phyloP scores from a whole-genome alignment of 306 rosid species.

The Trichosanthes truncata region DNA sequence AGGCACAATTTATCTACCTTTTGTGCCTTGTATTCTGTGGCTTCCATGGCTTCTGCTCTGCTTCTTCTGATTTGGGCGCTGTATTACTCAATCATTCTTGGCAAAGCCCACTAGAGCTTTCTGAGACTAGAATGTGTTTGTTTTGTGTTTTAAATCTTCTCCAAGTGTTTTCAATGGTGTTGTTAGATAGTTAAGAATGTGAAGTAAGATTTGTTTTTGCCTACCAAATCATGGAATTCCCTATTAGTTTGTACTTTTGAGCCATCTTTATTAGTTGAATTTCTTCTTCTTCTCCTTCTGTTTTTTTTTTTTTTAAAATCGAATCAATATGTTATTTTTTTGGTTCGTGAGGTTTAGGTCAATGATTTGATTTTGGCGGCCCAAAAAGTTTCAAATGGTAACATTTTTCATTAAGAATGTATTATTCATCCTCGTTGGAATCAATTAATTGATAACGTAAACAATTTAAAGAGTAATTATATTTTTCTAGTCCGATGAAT shows the following conservation, averaged over 20 bases:
- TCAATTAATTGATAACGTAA: not conserved
- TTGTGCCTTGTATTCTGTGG: slow-evolving; percentile 19
- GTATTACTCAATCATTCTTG: not conserved
- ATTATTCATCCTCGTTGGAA: not conserved
- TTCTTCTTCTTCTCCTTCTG: no score
- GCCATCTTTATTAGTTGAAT: not conserved
- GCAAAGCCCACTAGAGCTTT: not conserved
- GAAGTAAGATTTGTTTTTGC: not conserved
- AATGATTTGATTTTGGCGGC: not conserved
- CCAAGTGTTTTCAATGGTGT: not conserved
- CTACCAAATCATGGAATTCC: not conserved
- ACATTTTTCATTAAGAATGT: not conserved
- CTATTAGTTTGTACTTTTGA: not conserved
- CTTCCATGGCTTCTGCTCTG: slow-evolving; percentile 24
- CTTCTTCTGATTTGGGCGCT: slow-evolving; percentile 17
- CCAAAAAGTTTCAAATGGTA: not conserved
- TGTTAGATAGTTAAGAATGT: not conserved
- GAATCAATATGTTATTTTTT: not conserved
- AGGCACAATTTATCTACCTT: slow-evolving; percentile 7
- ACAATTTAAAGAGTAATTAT: not conserved
- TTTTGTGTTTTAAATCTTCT: not conserved
- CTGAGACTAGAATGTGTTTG: not conserved
- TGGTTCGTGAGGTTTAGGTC: not conserved
- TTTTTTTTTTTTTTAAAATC: not conserved
- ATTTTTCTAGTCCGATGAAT: not conserved